phyloP scores from a whole-genome alignment of 2,329 filamentous ascomycete genomes.

The Tothia fuscella region DNA sequence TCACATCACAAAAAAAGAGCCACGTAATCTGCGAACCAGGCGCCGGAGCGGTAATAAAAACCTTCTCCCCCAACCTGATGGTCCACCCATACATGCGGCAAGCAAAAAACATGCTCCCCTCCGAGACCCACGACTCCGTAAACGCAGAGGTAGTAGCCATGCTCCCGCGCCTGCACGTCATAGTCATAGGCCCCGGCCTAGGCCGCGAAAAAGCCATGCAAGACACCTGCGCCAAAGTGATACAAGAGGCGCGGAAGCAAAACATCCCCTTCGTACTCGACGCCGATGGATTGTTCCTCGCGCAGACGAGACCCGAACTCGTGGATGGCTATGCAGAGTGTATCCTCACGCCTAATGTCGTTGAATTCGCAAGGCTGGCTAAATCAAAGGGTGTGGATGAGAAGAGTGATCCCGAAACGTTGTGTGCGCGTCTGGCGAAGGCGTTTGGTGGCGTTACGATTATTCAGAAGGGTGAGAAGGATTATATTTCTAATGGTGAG shows the following conservation, averaged over 20 bases:
- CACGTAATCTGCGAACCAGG: slow-evolving; percentile 92
- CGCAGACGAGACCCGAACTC: slow-evolving; percentile 62
- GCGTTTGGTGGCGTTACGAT: slow-evolving; percentile 81
- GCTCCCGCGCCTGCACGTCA: slow-evolving; percentile 76
- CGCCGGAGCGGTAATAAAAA: slow-evolving; percentile 80
- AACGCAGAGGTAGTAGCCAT: slow-evolving; percentile 61
- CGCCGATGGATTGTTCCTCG: slow-evolving; percentile 73
- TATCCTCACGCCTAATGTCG: slow-evolving; percentile 87
- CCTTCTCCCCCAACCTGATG: slow-evolving; percentile 96
- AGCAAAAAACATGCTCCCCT: slow-evolving; percentile 40
- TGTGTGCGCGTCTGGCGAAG: slow-evolving; percentile 58
- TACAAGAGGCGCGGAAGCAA: slow-evolving; percentile 61
- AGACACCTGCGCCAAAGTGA: slow-evolving; percentile 66
- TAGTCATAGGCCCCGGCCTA: slow-evolving; percentile 86
- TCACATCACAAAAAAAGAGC: slow-evolving; percentile 47
- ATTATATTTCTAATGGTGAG: slow-evolving; percentile 72
- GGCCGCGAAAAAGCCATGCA: slow-evolving; percentile 87
- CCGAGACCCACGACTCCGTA: slow-evolving; percentile 46
- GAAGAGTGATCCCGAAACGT: slow-evolving; percentile 38
- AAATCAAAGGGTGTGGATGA: slow-evolving; percentile 58
- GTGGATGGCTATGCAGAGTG: slow-evolving; percentile 72
- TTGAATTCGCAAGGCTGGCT: slow-evolving; percentile 78
- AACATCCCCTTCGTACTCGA: slow-evolving; percentile 77
- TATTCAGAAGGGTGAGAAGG: slow-evolving; percentile 74
- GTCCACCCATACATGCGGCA: slow-evolving; percentile 93